Evolutionary conservation across 2,329 filamentous ascomycete genomes (phyloP).

Genomic region (Parafenestella ontariensis): DNA sequence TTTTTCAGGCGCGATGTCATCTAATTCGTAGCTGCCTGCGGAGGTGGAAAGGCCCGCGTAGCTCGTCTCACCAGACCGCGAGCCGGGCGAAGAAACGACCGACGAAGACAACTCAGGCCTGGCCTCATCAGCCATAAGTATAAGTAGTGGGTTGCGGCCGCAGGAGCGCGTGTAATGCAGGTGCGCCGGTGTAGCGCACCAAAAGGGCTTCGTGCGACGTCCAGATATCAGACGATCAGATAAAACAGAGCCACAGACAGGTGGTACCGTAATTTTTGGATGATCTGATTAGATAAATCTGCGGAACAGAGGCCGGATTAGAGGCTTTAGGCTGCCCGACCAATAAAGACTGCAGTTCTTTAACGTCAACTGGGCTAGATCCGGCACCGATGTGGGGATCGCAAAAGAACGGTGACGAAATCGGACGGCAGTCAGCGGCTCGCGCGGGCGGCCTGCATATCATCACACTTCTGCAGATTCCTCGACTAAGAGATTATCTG

Average conservation of each 20-base stretch:
- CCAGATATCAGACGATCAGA: constrained; percentile 36
- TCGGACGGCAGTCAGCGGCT: constrained; percentile 4
- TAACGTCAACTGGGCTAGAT: constrained; percentile 14
- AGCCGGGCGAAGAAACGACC: constrained; percentile 27
- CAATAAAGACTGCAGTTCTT: constrained; percentile 5
- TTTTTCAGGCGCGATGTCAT: constrained; percentile 32
- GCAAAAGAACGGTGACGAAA: constrained; percentile 3
- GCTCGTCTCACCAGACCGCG: constrained; percentile 29
- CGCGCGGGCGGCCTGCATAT: constrained; percentile 18
- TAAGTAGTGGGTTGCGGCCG: constrained; percentile 24
- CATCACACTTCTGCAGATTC: constrained; percentile 10
- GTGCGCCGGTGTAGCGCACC: constrained; percentile 27
- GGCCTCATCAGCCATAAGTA: constrained; percentile 31
- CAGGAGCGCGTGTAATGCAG: constrained; percentile 27
- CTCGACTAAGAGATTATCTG: not conserved
- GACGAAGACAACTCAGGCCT: constrained; percentile 18
- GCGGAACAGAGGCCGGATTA: constrained; percentile 6
- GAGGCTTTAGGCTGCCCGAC: not conserved
- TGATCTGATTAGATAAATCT: constrained; percentile 36
- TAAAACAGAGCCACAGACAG: constrained; percentile 16
- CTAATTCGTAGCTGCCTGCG: constrained; percentile 42
- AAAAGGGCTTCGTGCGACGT: constrained; percentile 28
- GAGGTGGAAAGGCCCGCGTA: constrained; percentile 22
- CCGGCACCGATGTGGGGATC: constrained; percentile 10
- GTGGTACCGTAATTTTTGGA: constrained; percentile 13